phyloP scores from a whole-genome alignment of 2,329 filamentous ascomycete species.

The Talaromyces sp. region DNA sequence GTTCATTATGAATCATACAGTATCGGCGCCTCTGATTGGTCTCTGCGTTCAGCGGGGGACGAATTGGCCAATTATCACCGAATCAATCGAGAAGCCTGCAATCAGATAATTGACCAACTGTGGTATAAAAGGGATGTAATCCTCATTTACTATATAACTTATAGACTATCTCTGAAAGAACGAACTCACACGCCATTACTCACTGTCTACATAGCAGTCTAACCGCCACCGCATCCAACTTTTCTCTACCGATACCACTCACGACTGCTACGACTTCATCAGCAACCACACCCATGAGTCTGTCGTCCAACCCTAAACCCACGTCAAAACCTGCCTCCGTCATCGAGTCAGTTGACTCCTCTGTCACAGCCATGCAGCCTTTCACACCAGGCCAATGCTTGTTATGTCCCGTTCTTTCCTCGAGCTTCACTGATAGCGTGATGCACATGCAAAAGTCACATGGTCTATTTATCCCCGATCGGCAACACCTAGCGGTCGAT shows the following conservation, averaged over 20 bases:
- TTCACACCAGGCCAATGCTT: slow-evolving; percentile 16
- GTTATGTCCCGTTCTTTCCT: background rate
- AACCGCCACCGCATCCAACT: background rate
- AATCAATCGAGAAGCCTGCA: background rate
- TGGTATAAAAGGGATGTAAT: background rate
- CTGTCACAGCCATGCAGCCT: background rate
- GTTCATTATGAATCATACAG: slow-evolving; percentile 16
- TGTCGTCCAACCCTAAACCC: background rate
- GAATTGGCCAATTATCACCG: background rate
- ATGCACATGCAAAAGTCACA: slow-evolving; percentile 18
- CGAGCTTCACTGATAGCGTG: slow-evolving; percentile 6
- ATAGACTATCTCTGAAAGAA: background rate
- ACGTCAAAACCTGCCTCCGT: background rate
- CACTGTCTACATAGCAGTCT: background rate
- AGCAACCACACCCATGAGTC: background rate
- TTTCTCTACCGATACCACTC: background rate
- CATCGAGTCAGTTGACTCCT: background rate
- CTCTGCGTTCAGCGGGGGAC: background rate
- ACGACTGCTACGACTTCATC: background rate
- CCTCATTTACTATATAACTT: background rate
- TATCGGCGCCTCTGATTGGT: slow-evolving; percentile 3
- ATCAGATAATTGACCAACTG: background rate
- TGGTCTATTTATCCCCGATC: slow-evolving; percentile 14
- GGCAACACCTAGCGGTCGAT: slow-evolving; percentile 14
- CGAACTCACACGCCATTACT: background rate